Evolutionary conservation across 257 asterid genomes (phyloP), one percentile per base, ranked within the genome.

Genomic region (Gentiana macrophylla): DNA sequence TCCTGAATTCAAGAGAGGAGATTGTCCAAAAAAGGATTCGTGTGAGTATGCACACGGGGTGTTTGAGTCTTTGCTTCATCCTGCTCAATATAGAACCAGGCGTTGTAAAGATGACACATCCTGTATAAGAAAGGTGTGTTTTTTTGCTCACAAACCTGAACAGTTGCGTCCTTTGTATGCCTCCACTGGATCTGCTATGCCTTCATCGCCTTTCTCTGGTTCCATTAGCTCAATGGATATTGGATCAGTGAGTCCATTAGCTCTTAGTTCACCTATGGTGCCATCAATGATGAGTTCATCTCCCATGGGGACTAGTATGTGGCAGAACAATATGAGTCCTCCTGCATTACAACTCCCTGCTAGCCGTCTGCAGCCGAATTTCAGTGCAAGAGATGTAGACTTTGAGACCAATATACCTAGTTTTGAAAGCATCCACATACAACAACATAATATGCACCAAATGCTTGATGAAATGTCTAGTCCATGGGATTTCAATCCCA

Each of bases 41-140:
- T 89, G 97, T 46, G 97, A 89, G 56, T 89, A 77, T 11, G 95
- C 97, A 8, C 97, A 89, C 59, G 97, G 97, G 1, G 97, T 89
- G 32, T 89, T 89, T 4, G 97, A 89, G 53, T 89, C 97, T 0
- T 89, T 95, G 97, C 92, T 89, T 12, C 97, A 89, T 69, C 97
- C 97, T 1, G 94, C 97, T 0, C 97, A 89, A 48, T 89, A 89
- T 59, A 65, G 90, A 62, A 89, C 97, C 38, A 80, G 95, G 12
- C 88, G 84, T 2, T 88, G 97, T 72, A 88, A 88, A 74, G 97
- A 88, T 6, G 97, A 88, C 71, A 76, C 85, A 0, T 83, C 92
- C 1, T 89, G 97, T 59, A 37, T 80, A 0, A 71, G 97, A 64
- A 89, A 80, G 68, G 97, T 89, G 7, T 89, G 97, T 67, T 89